phyloP scores from a whole-genome alignment of 2,329 filamentous ascomycete species.

The Fusarium robinianum region DNA sequence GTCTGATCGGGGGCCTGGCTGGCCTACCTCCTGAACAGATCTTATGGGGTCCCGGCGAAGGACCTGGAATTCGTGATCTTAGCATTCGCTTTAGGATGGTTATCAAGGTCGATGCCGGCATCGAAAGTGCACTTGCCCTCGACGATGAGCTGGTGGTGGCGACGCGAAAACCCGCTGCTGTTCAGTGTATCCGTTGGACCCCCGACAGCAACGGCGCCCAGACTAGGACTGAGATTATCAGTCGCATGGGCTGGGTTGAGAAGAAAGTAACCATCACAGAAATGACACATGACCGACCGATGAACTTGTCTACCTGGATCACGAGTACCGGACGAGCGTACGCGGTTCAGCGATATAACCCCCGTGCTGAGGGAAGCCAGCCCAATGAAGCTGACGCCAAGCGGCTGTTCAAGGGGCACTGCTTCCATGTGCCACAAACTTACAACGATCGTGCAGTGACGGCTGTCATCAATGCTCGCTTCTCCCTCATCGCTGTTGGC shows the following conservation, averaged over 20 bases:
- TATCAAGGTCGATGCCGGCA: slow-evolving; percentile 96
- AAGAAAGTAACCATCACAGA: slow-evolving; percentile 77
- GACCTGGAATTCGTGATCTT: slow-evolving; percentile 79
- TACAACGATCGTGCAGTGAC: slow-evolving; percentile 66
- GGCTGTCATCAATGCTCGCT: slow-evolving; percentile 88
- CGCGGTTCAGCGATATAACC: slow-evolving; percentile 76
- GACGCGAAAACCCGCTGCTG: slow-evolving; percentile 87
- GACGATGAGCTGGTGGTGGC: slow-evolving; percentile 93
- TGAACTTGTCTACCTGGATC: slow-evolving; percentile 94
- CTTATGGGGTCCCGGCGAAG: slow-evolving; percentile 78
- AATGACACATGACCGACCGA: slow-evolving; percentile 93
- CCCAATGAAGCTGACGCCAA: slow-evolving; percentile 56
- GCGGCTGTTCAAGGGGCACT: slow-evolving; percentile 84
- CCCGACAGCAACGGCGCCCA: slow-evolving; percentile 81
- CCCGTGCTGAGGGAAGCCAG: slow-evolving; percentile 46
- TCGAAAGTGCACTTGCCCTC: slow-evolving; percentile 82
- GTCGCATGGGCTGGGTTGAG: slow-evolving; percentile 82
- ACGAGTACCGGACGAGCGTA: slow-evolving; percentile 86
- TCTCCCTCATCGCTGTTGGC: slow-evolving; percentile 88
- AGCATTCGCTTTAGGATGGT: slow-evolving; percentile 95
- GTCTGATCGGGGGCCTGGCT: slow-evolving; percentile 61
- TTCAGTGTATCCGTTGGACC: slow-evolving; percentile 95
- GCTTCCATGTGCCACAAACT: slow-evolving; percentile 76
- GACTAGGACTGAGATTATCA: slow-evolving; percentile 87
- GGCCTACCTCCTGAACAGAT: slow-evolving; percentile 63